Base-by-base conservation (phyloP, 164 flowering plant species). In the Malania oleifera region DNA sequence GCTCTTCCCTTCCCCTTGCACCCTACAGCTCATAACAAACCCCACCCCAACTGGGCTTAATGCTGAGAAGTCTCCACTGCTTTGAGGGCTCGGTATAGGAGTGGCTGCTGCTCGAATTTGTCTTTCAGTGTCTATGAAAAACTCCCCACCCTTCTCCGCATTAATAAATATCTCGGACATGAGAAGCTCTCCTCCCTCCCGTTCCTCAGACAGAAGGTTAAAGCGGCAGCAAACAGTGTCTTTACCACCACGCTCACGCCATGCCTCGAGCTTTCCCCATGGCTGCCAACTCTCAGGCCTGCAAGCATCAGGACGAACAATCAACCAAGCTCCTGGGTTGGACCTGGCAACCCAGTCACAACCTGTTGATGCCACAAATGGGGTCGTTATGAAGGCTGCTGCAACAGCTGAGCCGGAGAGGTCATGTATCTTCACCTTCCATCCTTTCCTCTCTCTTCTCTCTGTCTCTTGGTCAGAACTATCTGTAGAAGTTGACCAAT, bases 251-350 rank as follows among this genome's bases (percentile, higher is more conserved):
- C 77, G 74, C 60, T 87, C 97, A 22, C 97, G 95, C 97, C 97
- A 90, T 8, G 97, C 97, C 57, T 90, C 93, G 24, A 90, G 91
- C 74, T 82, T 84, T 26, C 97, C 97, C 97, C 97, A 90, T 31
- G 97, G 97, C 57, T 78, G 89, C 97, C 97, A 90, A 70, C 89
- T 80, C 23, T 82, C 92, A 8, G 82, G 68, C 56, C 79, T 63
- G 60, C 74, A 73, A 4, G 65, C 54, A 57, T 87, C 90, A 17
- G 95, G 91, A 1, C 82, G 83, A 47, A 84, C 87, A 48, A 90
- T 87, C 57, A 90, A 62, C 97, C 97, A 90, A 26, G 91, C 84
- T 64, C 97, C 97, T 48, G 97, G 97, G 80, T 90, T 90, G 52
- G 97, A 84, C 60, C 76, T 75, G n/a, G 87, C 86, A 20, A 90